phyloP scores from a whole-genome alignment of 768 basidiomycete species.

The Amyloporia xantha region DNA sequence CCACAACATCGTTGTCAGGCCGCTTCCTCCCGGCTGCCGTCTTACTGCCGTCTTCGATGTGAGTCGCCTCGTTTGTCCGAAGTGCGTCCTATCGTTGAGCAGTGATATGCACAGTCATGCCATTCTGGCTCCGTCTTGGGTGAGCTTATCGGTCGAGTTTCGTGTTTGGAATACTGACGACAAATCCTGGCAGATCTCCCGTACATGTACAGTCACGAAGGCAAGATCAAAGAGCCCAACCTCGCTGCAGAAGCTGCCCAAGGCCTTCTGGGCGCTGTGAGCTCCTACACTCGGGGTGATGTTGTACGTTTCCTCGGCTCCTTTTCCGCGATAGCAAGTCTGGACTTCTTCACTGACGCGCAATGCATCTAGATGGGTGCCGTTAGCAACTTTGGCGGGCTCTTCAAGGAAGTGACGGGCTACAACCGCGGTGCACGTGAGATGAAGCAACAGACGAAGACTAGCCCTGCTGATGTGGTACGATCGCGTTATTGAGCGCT shows the following conservation, averaged over 20 bases:
- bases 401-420: slow-evolving; percentile 73
- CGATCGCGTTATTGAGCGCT: slow-evolving; percentile 23
- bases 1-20: slow-evolving; percentile 40
- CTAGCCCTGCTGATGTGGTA: slow-evolving; percentile 87
- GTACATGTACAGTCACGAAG: slow-evolving; percentile 83
- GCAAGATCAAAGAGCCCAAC: slow-evolving; percentile 93
- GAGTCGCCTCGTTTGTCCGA: slow-evolving; percentile 17
- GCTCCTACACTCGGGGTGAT: slow-evolving; percentile 74
- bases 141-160: slow-evolving; percentile 11
- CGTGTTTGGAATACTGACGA: neutral
- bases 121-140: slow-evolving; percentile 44
- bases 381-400: slow-evolving; percentile 61
- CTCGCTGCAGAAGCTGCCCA: slow-evolving; percentile 81
- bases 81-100: neutral
- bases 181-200: slow-evolving; percentile 26
- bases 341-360: too few relatives aligned
- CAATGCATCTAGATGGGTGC: slow-evolving; percentile 47
- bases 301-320: slow-evolving; percentile 36
- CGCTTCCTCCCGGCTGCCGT: slow-evolving; percentile 61
- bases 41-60: slow-evolving; percentile 57
- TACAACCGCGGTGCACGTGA: slow-evolving; percentile 56
- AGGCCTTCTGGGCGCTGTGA: slow-evolving; percentile 72
- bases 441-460: slow-evolving; percentile 44
- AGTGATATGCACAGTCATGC: slow-evolving; percentile 28
- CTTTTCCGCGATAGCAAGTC: too few relatives aligned